phyloP scores from a whole-genome alignment of 179 eudicot species.

The Beta lomatogona region DNA sequence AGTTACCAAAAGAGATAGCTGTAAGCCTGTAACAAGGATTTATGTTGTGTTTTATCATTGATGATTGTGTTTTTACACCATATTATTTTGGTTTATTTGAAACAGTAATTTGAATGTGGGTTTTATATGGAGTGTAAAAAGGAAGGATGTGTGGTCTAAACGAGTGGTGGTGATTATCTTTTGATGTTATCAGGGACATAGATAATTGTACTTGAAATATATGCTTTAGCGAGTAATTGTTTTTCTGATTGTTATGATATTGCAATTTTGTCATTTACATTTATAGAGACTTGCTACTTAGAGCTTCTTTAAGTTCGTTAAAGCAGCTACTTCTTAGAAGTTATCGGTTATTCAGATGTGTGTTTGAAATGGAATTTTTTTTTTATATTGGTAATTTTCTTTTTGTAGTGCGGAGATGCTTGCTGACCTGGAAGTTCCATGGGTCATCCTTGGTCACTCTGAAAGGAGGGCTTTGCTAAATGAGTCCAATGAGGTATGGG shows the following conservation, averaged over 20 bases:
- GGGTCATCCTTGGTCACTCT: conserved; percentile 45
- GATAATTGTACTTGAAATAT: not conserved
- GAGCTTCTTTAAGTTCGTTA: not conserved
- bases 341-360: not conserved
- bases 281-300: not conserved
- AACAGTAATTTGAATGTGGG: not conserved
- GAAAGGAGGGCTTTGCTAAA: conserved; percentile 39
- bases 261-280: not conserved
- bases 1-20: not conserved
- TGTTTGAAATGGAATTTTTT: not conserved
- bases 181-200: not conserved
- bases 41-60: not conserved
- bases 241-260: not conserved
- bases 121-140: not conserved
- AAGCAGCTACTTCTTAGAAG: not conserved
- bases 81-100: not conserved
- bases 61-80: too few relatives aligned
- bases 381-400: not conserved
- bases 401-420: conserved; percentile 84
- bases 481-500: conserved; percentile 31
- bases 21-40: not conserved
- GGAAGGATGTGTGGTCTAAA: not conserved
- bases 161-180: not conserved
- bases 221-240: not conserved
- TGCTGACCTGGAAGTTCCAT: conserved; percentile 32